Conservation (phyloP, 2,329 filamentous ascomycete species). For the Acrodontium crateriforme region DNA sequence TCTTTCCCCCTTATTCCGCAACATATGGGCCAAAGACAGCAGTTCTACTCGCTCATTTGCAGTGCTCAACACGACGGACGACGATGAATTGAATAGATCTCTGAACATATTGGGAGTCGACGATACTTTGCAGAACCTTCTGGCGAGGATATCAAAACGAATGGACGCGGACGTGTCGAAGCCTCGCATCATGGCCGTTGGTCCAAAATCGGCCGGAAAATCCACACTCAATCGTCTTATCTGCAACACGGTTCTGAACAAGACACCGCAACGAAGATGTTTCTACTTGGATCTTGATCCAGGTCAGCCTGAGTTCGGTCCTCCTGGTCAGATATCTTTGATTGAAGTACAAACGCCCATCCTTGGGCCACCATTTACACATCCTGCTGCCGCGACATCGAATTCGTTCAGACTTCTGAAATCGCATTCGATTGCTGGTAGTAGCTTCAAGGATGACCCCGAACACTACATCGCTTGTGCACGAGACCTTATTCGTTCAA, state of each 20-base stretch:
- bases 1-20: slow-evolving; percentile 52
- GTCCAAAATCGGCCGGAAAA: slow-evolving; percentile 60
- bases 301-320: slow-evolving; percentile 60
- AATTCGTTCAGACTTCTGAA: slow-evolving; percentile 33
- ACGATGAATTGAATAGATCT: slow-evolving; percentile 11
- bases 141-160: too few species aligned
- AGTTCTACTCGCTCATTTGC: slow-evolving; percentile 19
- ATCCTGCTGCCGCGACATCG: slow-evolving; percentile 27
- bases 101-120: slow-evolving; percentile 18
- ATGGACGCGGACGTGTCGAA: slow-evolving; percentile 22
- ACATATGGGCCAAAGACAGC: slow-evolving; percentile 46
- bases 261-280: slow-evolving; percentile 14
- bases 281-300: slow-evolving; percentile 64
- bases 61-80: slow-evolving; percentile 16
- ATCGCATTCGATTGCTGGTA: slow-evolving; percentile 52
- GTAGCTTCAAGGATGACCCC: slow-evolving; percentile 51
- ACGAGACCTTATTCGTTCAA: slow-evolving; percentile 47
- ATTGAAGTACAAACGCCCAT: slow-evolving; percentile 47
- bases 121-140: too few species aligned
- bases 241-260: slow-evolving; percentile 51
- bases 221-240: slow-evolving; percentile 59
- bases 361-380: slow-evolving; percentile 53
- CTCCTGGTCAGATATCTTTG: slow-evolving; percentile 57
- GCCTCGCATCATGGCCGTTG: slow-evolving; percentile 46
- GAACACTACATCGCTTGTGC: slow-evolving; percentile 53